These are phyloP conservation scores for Zea mays DNA, from an alignment of 176 grass and related monocot species.

Conservation along the genomic window Zm-B73-REFERENCE-NAM-5.0 NC_050105.1:145881501-145882000, in stretches of 20 bases:
- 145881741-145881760: slow-evolving; percentile 12
- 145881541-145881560: slow-evolving; percentile 65
- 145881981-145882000: neutral
- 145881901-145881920: slow-evolving; percentile 14
- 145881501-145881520: neutral
- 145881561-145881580: slow-evolving; percentile 65
- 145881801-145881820: slow-evolving; percentile 43
- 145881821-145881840: slow-evolving; percentile 41
- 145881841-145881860: slow-evolving; percentile 34
- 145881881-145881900: slow-evolving; percentile 1
- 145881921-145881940: neutral
- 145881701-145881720: slow-evolving; percentile 25
- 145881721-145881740: neutral
- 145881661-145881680: neutral
- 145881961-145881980: neutral
- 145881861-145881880: neutral
- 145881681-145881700: neutral
- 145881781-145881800: slow-evolving; percentile 29
- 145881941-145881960: slow-evolving; percentile 9
- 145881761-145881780: slow-evolving; percentile 17
- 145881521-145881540: slow-evolving; percentile 23
- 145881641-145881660: slow-evolving; percentile 53
- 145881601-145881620: slow-evolving; percentile 75
- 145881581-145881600: slow-evolving; percentile 69
- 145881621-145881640: slow-evolving; percentile 46